These are phyloP conservation scores for Didymellaceae sp. DNA, from an alignment of 2,329 filamentous ascomycete species.

Conservation along the genomic window DNA sequence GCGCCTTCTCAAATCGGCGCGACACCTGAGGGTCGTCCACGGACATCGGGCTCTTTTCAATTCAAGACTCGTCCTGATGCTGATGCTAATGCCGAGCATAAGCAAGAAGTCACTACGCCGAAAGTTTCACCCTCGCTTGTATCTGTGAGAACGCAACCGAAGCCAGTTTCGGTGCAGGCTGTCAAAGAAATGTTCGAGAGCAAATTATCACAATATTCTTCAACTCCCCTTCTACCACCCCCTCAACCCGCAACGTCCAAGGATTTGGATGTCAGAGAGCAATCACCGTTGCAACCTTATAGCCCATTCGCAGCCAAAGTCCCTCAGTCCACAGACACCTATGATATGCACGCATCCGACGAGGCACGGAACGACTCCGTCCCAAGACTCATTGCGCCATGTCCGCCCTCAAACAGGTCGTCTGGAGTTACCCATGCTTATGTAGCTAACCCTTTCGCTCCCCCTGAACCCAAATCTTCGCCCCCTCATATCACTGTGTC, in stretches of 20 bases:
- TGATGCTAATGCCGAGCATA: constrained; percentile 15
- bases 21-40: constrained; percentile 25
- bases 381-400: constrained; percentile 11
- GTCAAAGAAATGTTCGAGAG: constrained; percentile 39
- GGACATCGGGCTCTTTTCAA: constrained; percentile 24
- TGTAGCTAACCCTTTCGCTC: constrained; percentile 18
- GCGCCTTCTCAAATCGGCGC: constrained; percentile 33
- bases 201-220: constrained; percentile 27
- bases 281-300: background rate
- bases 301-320: constrained; percentile 1
- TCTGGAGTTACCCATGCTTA: constrained; percentile 15
- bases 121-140: constrained; percentile 11
- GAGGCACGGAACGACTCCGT: constrained; percentile 3
- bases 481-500: too few species aligned
- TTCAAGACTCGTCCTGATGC: constrained; percentile 28
- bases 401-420: constrained; percentile 12
- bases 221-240: constrained; percentile 22
- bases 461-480: background rate
- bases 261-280: constrained; percentile 1
- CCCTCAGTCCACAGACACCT: background rate
- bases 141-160: constrained; percentile 17
- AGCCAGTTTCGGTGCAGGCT: constrained; percentile 33
- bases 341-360: too few species aligned
- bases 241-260: constrained; percentile 3
- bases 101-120: constrained; percentile 12